Evolutionary conservation across 208 protist genomes (phyloP).

Genomic region (Angomonas deanei): DNA sequence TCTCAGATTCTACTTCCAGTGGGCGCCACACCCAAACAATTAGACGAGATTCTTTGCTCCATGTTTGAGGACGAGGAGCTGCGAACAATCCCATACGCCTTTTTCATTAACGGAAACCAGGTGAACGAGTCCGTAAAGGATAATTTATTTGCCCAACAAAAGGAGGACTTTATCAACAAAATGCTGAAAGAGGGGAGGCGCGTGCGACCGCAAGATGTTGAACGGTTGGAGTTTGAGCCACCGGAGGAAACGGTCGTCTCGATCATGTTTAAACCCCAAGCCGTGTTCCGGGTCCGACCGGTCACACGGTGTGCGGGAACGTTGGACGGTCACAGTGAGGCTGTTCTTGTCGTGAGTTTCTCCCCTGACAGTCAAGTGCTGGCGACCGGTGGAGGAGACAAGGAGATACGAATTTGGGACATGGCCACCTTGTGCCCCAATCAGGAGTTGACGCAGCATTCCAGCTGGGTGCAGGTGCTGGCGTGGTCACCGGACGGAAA

Average conservation of each 20-base stretch:
- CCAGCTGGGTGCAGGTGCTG: slow-evolving; percentile 94
- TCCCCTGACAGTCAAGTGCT: slow-evolving; percentile 92
- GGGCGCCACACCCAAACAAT: slow-evolving; percentile 78
- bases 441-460: slow-evolving; percentile 90
- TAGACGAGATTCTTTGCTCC: slow-evolving; percentile 81
- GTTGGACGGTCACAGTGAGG: slow-evolving; percentile 94
- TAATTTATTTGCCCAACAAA: slow-evolving; percentile 71
- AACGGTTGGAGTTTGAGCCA: slow-evolving; percentile 64
- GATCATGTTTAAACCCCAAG: slow-evolving; percentile 94
- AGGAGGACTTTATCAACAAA: slow-evolving; percentile 63
- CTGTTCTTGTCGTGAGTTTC: slow-evolving; percentile 92
- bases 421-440: slow-evolving; percentile 92
- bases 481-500: slow-evolving; percentile 95
- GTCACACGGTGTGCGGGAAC: slow-evolving; percentile 93
- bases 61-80: slow-evolving; percentile 70
- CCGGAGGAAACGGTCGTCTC: slow-evolving; percentile 83
- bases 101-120: slow-evolving; percentile 94
- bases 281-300: slow-evolving; percentile 94
- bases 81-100: slow-evolving; percentile 91
- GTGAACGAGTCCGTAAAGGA: slow-evolving; percentile 84
- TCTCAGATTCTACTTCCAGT: slow-evolving; percentile 92
- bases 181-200: slow-evolving; percentile 82
- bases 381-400: slow-evolving; percentile 95
- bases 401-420: slow-evolving; percentile 97
- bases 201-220: slow-evolving; percentile 72